Percentiles rank a stretch among this genome's conserved stretches.
These are phyloP conservation scores for Dothideomycetidae sp. DNA, from an alignment of 2,329 filamentous ascomycete genomes.

Conservation along the genomic window DNA sequence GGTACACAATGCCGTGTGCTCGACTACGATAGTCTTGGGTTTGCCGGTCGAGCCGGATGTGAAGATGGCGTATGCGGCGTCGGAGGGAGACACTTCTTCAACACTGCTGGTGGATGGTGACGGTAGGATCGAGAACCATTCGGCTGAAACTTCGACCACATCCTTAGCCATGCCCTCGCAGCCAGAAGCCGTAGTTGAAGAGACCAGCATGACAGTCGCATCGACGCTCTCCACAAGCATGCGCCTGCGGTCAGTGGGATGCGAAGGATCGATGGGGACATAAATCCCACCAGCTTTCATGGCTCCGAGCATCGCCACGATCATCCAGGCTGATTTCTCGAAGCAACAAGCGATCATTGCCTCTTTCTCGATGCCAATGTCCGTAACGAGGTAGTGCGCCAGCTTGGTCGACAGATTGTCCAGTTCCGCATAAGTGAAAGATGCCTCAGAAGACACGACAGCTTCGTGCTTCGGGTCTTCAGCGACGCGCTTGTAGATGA, in stretches of 20 bases:
- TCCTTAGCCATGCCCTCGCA: not conserved
- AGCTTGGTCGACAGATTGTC: constrained; percentile 14
- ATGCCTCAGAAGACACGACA: constrained; percentile 17
- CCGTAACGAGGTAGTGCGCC: constrained; percentile 11
- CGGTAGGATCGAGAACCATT: not conserved
- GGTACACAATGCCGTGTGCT: not conserved
- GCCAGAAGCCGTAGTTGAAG: not conserved
- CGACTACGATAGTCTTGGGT: constrained; percentile 4
- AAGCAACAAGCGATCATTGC: constrained; percentile 16
- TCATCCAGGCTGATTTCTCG: constrained; percentile 19
- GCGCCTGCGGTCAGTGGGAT: constrained; percentile 17
- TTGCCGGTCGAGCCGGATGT: constrained; percentile 8
- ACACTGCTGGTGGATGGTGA: too few relatives aligned
- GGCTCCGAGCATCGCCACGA: constrained; percentile 17
- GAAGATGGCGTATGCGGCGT: constrained; percentile 4
- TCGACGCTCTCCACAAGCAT: constrained; percentile 17
- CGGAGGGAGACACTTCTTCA: not conserved
- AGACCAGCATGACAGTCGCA: constrained; percentile 5
- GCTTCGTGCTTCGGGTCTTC: constrained; percentile 14
- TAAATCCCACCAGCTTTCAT: constrained; percentile 21
- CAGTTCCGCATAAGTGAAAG: constrained; percentile 17
- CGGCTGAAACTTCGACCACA: not conserved
- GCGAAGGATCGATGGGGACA: constrained; percentile 17
- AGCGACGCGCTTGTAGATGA: constrained; percentile 13
- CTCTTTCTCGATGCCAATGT: constrained; percentile 11